Conservation (phyloP, 352 stramenopile genomes). For the Thraustochytrium sp. region DNA sequence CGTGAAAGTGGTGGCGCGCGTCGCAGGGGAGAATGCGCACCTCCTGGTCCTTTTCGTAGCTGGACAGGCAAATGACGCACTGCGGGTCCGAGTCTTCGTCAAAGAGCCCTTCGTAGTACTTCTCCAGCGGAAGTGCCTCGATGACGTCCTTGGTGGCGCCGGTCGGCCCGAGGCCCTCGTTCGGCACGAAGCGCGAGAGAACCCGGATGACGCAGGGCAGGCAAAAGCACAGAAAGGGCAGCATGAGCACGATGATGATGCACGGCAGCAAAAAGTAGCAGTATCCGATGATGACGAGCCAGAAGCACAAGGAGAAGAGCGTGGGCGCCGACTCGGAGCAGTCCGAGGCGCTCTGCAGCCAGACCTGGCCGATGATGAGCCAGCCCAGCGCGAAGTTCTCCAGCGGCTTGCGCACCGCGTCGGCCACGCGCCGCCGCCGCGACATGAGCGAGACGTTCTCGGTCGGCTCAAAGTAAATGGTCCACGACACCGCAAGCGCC, state of each 20-base stretch:
- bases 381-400: conserved; percentile 29
- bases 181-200: conserved; percentile 63
- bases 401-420: background rate
- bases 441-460: conserved; percentile 5
- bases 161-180: too few species aligned
- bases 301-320: conserved; percentile 56
- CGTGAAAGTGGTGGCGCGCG: conserved; percentile 83
- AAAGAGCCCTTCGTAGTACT: conserved; percentile 6
- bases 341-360: conserved; percentile 14
- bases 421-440: background rate
- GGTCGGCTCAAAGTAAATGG: conserved; percentile 28
- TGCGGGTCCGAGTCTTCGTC: conserved; percentile 64
- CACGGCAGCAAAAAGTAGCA: conserved; percentile 85
- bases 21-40: conserved; percentile 84
- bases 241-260: conserved; percentile 72
- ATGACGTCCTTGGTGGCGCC: conserved; percentile 63
- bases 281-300: conserved; percentile 85
- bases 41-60: conserved; percentile 75
- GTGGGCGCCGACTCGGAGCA: background rate
- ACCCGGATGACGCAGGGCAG: conserved; percentile 82
- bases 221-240: conserved; percentile 87
- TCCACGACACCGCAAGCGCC: background rate
- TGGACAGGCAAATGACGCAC: conserved; percentile 81
- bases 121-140: background rate
- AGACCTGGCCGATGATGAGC: conserved; percentile 41